Base-by-base conservation (phyloP, 192 early-diverging fungal species). In the Umbelopsis sp. region DNA sequence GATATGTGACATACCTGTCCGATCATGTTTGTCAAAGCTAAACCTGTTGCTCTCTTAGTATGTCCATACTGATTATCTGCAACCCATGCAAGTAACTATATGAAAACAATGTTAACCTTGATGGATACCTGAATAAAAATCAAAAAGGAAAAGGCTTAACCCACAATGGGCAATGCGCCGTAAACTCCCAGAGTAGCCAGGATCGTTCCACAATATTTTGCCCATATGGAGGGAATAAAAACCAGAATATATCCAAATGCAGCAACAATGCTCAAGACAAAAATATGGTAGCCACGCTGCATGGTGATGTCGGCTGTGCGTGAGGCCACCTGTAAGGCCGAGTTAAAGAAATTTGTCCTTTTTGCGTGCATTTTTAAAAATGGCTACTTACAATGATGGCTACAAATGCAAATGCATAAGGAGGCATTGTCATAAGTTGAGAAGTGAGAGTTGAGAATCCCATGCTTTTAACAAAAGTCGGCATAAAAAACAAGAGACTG, bases 11-110 rank as follows among this genome's bases (percentile, higher is more conserved):
- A 16, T 15, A 61, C 55, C 55, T 84, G 81, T 6, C 86, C 87
- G 6, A 87, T 67, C 72, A 86, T 87, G 25, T 82, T 75, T 0
- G 81, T 77, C 65, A 85, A 69, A 1, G 79, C 82, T 46, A 81
- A 44, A n/a, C 83, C 84, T 11, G 86, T 85, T 20, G 83, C 89
- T 30, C 85, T 83, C 46, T 89, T 86, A 0, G 87, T 88, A 13
- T 82, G 81, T 5, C 87, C 85, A 25, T 85, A 64, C 3, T 84
- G 75, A 46, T 91, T 91, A 58, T 84, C 85, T 5, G 83, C 75
- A 72, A 88, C 77, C 89, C 89, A 91, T 9, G 73, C 55, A 30
- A 37, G 25, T 25, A 61, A 13, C 55, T 61, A 2, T 61, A 13
- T 4, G 3, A 25, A 11, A 33, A 25, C 16, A 6, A 41, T 41